Percentiles rank a stretch among this genome's conserved stretches.
Conservation (phyloP, 306 rosid species). For the Prunus armeniaca region DNA sequence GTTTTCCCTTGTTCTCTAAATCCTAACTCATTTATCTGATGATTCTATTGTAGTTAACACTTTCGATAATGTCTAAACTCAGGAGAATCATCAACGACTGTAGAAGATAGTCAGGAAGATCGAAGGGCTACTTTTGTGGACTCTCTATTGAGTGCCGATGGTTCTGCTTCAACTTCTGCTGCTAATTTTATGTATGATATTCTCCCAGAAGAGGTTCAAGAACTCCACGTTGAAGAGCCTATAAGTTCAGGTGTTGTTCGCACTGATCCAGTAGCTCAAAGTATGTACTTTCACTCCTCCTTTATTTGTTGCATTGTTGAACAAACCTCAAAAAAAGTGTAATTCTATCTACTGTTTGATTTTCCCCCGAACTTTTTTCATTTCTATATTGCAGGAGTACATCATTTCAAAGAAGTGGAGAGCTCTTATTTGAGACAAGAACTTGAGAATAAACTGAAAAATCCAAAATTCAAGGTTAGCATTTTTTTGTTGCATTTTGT, state of each 20-base stretch:
- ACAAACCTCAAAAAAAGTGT: not conserved
- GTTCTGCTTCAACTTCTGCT: conserved; percentile 39
- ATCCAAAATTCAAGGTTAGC: conserved; percentile 62
- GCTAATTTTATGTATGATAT: conserved; percentile 31
- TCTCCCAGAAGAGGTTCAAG: conserved; percentile 32
- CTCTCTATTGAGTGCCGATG: conserved; percentile 60
- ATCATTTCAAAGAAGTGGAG: conserved; percentile 46
- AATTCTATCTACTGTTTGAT: not conserved
- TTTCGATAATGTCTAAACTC: conserved; percentile 22
- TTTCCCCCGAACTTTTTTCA: conserved; percentile 3
- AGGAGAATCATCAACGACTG: conserved; percentile 61
- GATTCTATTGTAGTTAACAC: conserved; percentile 18
- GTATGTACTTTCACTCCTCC: conserved; percentile 44
- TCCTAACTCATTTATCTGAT: not conserved
- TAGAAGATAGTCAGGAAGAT: conserved; percentile 73
- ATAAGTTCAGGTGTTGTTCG: conserved; percentile 29
- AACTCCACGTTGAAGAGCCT: conserved; percentile 28
- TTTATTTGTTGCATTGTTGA: conserved; percentile 11
- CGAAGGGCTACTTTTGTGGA: conserved; percentile 80
- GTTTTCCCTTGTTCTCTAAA: not conserved
- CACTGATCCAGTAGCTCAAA: conserved; percentile 37
- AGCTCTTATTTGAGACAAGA: conserved; percentile 53
- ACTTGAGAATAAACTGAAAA: conserved; percentile 52
- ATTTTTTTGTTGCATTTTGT: conserved; percentile 2
- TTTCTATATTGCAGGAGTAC: conserved; percentile 45